A percentile compares a stretch with the other conserved stretches of the same genome.
phyloP scores from a whole-genome alignment of 768 basidiomycete species.

The Filobasidium floriforme region DNA sequence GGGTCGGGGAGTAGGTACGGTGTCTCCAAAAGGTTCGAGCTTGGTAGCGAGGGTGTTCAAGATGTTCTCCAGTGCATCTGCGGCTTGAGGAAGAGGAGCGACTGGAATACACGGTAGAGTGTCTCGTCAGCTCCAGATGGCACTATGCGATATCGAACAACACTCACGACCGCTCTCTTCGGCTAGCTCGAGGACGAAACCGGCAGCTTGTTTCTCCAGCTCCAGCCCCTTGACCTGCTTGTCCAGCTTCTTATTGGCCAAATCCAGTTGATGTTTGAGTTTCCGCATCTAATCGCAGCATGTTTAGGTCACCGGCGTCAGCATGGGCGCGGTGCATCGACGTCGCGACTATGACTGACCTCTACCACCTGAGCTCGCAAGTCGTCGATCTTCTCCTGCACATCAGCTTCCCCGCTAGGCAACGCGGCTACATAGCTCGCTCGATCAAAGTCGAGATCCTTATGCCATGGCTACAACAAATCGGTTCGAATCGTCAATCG shows the following conservation, averaged over 20 bases:
- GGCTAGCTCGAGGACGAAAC: constrained; percentile 35
- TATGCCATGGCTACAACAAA: constrained; percentile 50
- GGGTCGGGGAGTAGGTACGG: constrained; percentile 51
- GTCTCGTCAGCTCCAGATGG: constrained; percentile 38
- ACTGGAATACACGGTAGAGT: constrained; percentile 3
- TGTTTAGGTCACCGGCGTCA: neutral
- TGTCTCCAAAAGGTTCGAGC: constrained; percentile 49
- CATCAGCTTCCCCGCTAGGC: constrained; percentile 49
- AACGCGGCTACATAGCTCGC: constrained; percentile 45
- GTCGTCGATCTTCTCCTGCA: constrained; percentile 62
- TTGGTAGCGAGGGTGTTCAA: constrained; percentile 45
- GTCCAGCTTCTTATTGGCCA: constrained; percentile 52
- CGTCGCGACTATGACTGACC: constrained; percentile 49
- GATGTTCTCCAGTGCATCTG: neutral
- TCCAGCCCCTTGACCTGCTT: constrained; percentile 49
- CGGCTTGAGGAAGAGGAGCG: constrained; percentile 16
- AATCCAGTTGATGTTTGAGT: constrained; percentile 54
- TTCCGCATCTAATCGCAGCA: constrained; percentile 56
- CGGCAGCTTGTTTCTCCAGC: constrained; percentile 36
- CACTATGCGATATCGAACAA: too few species aligned
- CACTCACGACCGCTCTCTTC: constrained; percentile 34
- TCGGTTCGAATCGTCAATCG: neutral
- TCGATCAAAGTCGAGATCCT: constrained; percentile 59
- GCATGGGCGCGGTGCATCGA: constrained; percentile 11
- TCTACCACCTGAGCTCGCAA: constrained; percentile 61